A percentile compares a stretch with the other conserved stretches of the same genome.
Conservation (phyloP, 2,329 filamentous ascomycete species). For the Daldinia eschscholtzii region DNA sequence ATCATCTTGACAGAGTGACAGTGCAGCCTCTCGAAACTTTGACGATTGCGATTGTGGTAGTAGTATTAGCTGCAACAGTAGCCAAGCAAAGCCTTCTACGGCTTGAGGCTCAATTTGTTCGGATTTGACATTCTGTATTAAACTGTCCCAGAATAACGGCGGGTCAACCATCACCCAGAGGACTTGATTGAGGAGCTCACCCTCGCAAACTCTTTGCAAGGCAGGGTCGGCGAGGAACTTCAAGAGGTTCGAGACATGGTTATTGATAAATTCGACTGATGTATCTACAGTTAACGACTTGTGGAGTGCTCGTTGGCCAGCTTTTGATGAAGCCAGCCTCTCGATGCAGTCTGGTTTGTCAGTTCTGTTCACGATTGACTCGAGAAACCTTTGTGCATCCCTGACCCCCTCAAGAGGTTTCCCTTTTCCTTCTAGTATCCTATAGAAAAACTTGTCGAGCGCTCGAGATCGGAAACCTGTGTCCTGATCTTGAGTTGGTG, state of each 20-base stretch:
- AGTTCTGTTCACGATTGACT: constrained; percentile 38
- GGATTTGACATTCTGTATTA: constrained; percentile 47
- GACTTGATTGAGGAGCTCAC: constrained; percentile 57
- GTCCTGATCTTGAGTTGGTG: constrained; percentile 15
- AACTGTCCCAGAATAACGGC: constrained; percentile 62
- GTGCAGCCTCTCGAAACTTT: constrained; percentile 47
- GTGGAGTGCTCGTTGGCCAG: constrained; percentile 36
- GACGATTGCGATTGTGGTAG: constrained; percentile 50
- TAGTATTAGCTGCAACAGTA: constrained; percentile 59
- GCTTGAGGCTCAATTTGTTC: constrained; percentile 49
- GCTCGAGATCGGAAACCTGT: constrained; percentile 20
- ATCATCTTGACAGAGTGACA: constrained; percentile 47
- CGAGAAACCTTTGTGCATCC: constrained; percentile 37
- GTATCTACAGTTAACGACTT: constrained; percentile 27
- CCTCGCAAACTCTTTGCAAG: constrained; percentile 39
- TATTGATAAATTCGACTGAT: constrained; percentile 32
- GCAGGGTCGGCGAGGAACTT: constrained; percentile 35
- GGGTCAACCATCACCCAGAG: constrained; percentile 63
- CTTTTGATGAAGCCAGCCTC: constrained; percentile 39
- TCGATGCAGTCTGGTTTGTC: constrained; percentile 44
- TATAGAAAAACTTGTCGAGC: constrained; percentile 39
- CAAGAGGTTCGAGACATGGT: constrained; percentile 27
- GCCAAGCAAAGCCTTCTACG: constrained; percentile 56
- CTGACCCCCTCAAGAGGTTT: constrained; percentile 10
- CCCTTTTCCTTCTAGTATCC: constrained; percentile 35